Conservation (phyloP, 129 eudicot species). For the Flaveria trinervia region DNA sequence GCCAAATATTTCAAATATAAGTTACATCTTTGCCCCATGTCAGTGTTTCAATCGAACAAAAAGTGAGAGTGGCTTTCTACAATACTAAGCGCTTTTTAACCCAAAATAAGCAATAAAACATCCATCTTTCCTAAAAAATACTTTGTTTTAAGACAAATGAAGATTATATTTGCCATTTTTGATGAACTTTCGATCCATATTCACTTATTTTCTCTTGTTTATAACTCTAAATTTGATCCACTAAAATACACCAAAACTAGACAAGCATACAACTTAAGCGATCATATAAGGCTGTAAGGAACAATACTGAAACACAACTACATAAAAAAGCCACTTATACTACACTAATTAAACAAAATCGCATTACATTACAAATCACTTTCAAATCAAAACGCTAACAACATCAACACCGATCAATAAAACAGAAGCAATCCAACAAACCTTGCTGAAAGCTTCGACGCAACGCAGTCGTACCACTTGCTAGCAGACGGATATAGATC, state of each 20-base stretch:
- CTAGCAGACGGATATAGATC: slow-evolving; percentile 77
- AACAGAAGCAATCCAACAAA: neutral
- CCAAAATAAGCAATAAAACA: too few species aligned
- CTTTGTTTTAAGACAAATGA: too few species aligned
- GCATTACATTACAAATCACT: neutral
- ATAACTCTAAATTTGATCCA: too few species aligned
- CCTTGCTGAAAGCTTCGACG: slow-evolving; percentile 63
- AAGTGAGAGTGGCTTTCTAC: too few species aligned
- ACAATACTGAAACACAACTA: neutral
- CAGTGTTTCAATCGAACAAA: neutral
- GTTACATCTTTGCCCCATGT: neutral
- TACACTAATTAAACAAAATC: slow-evolving; percentile 3
- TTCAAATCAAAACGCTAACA: neutral
- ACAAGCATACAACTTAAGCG: too few species aligned
- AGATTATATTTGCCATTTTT: too few species aligned
- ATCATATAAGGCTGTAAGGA: neutral
- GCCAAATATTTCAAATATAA: neutral
- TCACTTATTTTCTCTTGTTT: too few species aligned
- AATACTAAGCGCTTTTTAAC: too few species aligned
- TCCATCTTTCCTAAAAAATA: too few species aligned
- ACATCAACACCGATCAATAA: neutral
- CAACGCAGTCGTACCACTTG: slow-evolving; percentile 69
- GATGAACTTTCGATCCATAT: too few species aligned
- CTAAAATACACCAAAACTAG: too few species aligned
- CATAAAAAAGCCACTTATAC: neutral